A percentile compares a stretch with the other conserved stretches of the same genome.
Conservation (phyloP, 2,329 filamentous ascomycete species). For the Aspergillus spinulosporus region DNA sequence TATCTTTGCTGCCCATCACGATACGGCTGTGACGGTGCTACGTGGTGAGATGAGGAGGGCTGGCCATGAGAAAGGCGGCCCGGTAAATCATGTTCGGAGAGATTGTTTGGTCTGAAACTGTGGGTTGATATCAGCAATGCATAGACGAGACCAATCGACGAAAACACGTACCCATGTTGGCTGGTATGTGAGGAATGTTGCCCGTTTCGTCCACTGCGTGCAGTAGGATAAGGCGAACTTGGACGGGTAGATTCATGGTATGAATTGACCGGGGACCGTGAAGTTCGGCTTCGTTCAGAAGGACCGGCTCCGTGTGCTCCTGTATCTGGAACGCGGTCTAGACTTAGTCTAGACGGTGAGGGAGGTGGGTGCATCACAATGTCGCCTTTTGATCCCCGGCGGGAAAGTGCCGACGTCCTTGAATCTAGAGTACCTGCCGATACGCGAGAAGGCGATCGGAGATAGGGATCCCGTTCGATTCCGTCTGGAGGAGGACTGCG, state of each 20-base stretch:
- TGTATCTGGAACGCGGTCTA: slow-evolving; percentile 36
- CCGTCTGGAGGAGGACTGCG: slow-evolving; percentile 30
- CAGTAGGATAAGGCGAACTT: slow-evolving; percentile 60
- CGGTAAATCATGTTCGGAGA: slow-evolving; percentile 55
- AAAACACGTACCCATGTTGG: slow-evolving; percentile 52
- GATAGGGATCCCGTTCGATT: slow-evolving; percentile 29
- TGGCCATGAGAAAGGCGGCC: slow-evolving; percentile 56
- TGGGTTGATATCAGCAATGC: slow-evolving; percentile 37
- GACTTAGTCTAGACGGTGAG: slow-evolving; percentile 37
- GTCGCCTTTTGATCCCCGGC: slow-evolving; percentile 24
- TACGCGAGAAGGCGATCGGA: slow-evolving; percentile 38
- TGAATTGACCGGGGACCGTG: slow-evolving; percentile 52
- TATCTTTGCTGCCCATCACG: slow-evolving; percentile 58
- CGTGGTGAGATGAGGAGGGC: slow-evolving; percentile 57
- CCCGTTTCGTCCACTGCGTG: slow-evolving; percentile 56
- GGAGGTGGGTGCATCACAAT: slow-evolving; percentile 31
- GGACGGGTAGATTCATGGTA: slow-evolving; percentile 63
- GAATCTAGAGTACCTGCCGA: slow-evolving; percentile 36
- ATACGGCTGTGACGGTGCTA: slow-evolving; percentile 56
- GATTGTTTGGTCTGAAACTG: slow-evolving; percentile 54
- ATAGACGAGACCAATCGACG: slow-evolving; percentile 10
- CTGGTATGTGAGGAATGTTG: slow-evolving; percentile 42
- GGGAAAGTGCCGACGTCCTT: slow-evolving; percentile 31
- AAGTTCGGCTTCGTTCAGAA: slow-evolving; percentile 36
- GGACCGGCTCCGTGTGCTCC: slow-evolving; percentile 19